These are phyloP conservation scores for Tanacetum coccineum DNA, from an alignment of 129 eudicot species.

Conservation along the genomic window DNA sequence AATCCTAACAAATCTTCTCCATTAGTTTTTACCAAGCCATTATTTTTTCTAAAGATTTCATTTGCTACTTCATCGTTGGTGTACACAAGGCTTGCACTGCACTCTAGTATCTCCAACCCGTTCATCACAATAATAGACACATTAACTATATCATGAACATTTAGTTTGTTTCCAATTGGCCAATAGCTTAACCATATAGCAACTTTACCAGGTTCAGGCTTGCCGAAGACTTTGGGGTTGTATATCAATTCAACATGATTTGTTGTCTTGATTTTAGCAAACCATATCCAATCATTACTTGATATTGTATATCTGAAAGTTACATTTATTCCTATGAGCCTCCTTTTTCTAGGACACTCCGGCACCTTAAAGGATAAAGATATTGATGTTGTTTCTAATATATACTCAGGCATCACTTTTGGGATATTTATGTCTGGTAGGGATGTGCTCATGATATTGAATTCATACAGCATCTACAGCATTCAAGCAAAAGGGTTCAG, in stretches of 20 bases:
- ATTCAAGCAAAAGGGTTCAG: constrained; percentile 1
- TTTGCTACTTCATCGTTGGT: neutral
- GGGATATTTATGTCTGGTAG: constrained; percentile 24
- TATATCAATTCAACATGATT: constrained; percentile 22
- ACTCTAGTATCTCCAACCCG: constrained; percentile 21
- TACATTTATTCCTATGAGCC: constrained; percentile 27
- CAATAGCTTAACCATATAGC: constrained; percentile 34
- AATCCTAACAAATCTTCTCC: constrained; percentile 26
- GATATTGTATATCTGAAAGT: constrained; percentile 12
- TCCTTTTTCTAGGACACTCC: constrained; percentile 14
- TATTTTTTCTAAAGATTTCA: neutral
- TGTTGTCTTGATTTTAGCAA: constrained; percentile 14
- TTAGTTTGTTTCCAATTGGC: constrained; percentile 19
- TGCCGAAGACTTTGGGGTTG: constrained; percentile 21
- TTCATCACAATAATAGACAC: constrained; percentile 16
- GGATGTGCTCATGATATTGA: constrained; percentile 32
- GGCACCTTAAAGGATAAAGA: constrained; percentile 32
- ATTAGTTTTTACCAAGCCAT: neutral
- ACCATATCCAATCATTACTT: constrained; percentile 18
- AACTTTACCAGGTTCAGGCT: constrained; percentile 19
- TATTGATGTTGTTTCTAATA: constrained; percentile 1
- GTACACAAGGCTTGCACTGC: constrained; percentile 27
- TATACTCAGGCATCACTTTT: constrained; percentile 12
- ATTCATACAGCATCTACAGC: constrained; percentile 32
- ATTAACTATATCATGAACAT: constrained; percentile 20